phyloP scores from a whole-genome alignment of 2,329 filamentous ascomycete genomes.

The Alternaria alternata region DNA sequence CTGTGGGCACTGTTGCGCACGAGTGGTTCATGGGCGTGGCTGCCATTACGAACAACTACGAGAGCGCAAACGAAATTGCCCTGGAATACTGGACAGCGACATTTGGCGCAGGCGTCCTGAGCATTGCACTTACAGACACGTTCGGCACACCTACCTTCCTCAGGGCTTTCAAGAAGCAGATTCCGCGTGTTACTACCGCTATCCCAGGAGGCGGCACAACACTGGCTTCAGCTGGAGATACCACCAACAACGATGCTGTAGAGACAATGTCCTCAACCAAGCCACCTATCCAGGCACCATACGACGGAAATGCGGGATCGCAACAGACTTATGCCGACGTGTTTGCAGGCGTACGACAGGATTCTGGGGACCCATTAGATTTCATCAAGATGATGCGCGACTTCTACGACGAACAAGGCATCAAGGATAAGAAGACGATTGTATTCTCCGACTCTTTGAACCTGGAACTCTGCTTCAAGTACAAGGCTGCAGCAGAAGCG shows the following conservation, averaged over 20 bases:
- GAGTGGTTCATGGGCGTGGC: conserved; percentile 99
- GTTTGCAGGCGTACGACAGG: conserved; percentile 86
- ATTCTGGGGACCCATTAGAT: conserved; percentile 83
- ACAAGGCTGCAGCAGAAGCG: conserved; percentile 82
- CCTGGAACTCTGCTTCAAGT: conserved; percentile 88
- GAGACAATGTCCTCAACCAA: conserved; percentile 51
- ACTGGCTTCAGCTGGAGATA: conserved; percentile 52
- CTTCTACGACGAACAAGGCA: conserved; percentile 80
- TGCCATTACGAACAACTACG: conserved; percentile 86
- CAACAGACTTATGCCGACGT: conserved; percentile 75
- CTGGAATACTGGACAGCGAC: conserved; percentile 89
- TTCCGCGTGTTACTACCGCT: conserved; percentile 57
- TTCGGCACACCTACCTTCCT: conserved; percentile 94
- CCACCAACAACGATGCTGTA: conserved; percentile 48
- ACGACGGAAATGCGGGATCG: conserved; percentile 53
- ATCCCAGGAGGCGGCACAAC: conserved; percentile 51
- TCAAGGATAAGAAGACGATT: conserved; percentile 83
- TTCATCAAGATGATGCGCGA: conserved; percentile 81
- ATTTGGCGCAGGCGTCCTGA: conserved; percentile 83
- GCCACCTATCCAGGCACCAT: conserved; percentile 56
- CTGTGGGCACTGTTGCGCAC: conserved; percentile 90
- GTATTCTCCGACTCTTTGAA: conserved; percentile 97
- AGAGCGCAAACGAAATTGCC: conserved; percentile 81
- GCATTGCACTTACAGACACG: conserved; percentile 93
- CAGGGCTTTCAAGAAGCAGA: conserved; percentile 77